Base-by-base conservation (phyloP, 1,284 basidiomycete genomes). In the Entoloma clypeatum region DNA sequence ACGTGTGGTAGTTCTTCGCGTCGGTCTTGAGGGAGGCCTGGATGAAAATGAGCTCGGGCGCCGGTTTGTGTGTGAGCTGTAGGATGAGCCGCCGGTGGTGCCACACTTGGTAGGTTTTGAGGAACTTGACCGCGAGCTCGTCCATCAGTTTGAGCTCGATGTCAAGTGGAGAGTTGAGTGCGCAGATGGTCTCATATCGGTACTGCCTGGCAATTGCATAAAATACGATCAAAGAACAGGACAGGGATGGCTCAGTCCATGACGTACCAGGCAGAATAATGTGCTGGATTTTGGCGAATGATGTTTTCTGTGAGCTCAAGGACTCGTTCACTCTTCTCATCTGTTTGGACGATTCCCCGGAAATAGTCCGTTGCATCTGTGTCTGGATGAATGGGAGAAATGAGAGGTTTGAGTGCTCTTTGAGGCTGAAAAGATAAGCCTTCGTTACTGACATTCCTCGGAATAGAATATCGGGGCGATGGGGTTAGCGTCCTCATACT, bases 51-150 rank as follows among this genome's bases (percentile, higher is more conserved):
- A 97, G 80, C 62, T 97, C 93, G 3, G 66, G 69, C 5, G 51
- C 59, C 1, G 81, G 74, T 32, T 73, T 65, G 40, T 72, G 68
- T 33, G 79, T 72, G 34, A 69, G 60, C 29, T 77, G 76, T 45
- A 88, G 75, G 26, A 97, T 75, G 17, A 92, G 77, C 1, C 91
- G 83, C 16, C 93, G 88, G 59, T 97, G 92, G 65, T 97, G 93
- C 93, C 93, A 97, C 32, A 96, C 92, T 71, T 97, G 93, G 62
- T 97, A 97, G 9, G 83, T 90, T 69, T 97, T 97, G 56, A 95
- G 75, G 61, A 82, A 83, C 48, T 76, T 74, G 50, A 84, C 73
- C 21, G 91, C 86, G 44, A 94, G 75, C 49, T 82, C 79, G 64
- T 94, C 86, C 79, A 95, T 91, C 36, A 92, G 71, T 39, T 68